Evolutionary conservation across 1,284 basidiomycete species (phyloP).

Genomic region (Fomes fomentarius): DNA sequence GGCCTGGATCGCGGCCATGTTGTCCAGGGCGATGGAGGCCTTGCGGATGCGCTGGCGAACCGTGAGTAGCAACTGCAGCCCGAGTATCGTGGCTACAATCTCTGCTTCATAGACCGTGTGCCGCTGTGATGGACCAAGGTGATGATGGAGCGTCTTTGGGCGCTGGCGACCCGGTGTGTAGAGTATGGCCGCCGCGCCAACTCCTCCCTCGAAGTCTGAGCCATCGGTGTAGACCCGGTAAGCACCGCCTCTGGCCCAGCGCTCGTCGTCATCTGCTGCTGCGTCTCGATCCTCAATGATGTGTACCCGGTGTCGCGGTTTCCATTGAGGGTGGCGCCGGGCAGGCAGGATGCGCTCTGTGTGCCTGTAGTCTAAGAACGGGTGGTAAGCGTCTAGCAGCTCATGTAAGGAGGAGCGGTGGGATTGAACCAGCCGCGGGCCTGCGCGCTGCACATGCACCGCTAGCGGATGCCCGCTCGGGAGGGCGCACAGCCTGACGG

Average conservation of each 20-base stretch:
- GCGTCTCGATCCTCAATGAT: no score
- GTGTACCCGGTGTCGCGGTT: background rate
- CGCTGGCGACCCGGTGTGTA: background rate
- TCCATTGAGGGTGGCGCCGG: conserved; percentile 8
- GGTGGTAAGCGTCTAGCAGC: conserved; percentile 21
- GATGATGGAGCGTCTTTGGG: conserved; percentile 11
- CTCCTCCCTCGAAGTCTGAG: conserved; percentile 12
- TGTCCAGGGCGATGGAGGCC: conserved; percentile 15
- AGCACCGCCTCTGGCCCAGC: background rate
- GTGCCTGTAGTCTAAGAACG: background rate
- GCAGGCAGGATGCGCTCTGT: conserved; percentile 20
- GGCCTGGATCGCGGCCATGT: conserved; percentile 11
- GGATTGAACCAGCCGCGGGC: conserved; percentile 6
- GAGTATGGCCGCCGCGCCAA: conserved; percentile 13
- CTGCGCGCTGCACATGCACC: conserved; percentile 11
- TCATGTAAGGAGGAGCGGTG: conserved; percentile 27
- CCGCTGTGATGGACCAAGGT: conserved; percentile 25
- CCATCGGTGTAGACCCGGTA: conserved; percentile 23
- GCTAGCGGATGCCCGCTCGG: conserved; percentile 37
- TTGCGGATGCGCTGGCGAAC: background rate
- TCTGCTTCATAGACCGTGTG: conserved; percentile 39
- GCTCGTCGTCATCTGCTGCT: background rate
- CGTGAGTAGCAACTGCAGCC: conserved; percentile 4
- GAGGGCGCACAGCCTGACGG: conserved; percentile 35
- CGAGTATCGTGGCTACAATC: conserved; percentile 27